Evolutionary conservation across 768 basidiomycete species (phyloP).

Genomic region (Mycena indigotica): DNA sequence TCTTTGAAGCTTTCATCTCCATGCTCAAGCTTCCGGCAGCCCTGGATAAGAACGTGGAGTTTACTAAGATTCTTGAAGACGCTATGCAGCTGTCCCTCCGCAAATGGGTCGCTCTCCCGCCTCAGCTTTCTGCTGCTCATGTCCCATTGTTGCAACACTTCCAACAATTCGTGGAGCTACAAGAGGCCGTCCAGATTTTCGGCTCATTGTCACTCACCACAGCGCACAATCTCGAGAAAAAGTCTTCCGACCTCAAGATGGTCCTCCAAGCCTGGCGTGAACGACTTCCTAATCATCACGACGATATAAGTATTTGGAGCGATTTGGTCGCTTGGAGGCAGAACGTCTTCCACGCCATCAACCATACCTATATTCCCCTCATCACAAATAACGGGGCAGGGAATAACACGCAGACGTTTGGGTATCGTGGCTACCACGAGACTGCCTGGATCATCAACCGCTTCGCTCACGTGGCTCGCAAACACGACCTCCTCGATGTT

Average conservation of each 20-base stretch:
- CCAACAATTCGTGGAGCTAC: slow-evolving; percentile 97
- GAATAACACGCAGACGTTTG: slow-evolving; percentile 75
- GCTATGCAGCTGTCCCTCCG: slow-evolving; percentile 95
- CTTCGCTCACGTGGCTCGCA: slow-evolving; percentile 96
- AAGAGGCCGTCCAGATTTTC: slow-evolving; percentile 95
- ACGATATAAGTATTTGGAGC: slow-evolving; percentile 98
- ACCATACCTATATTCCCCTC: slow-evolving; percentile 92
- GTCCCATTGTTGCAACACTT: slow-evolving; percentile 95
- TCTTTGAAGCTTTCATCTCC: slow-evolving; percentile 95
- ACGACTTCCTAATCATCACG: slow-evolving; percentile 90
- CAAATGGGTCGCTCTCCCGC: slow-evolving; percentile 92
- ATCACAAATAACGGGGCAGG: slow-evolving; percentile 61
- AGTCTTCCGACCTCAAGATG: slow-evolving; percentile 93
- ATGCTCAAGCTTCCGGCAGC: slow-evolving; percentile 83
- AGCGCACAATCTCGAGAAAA: slow-evolving; percentile 88
- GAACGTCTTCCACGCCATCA: slow-evolving; percentile 97
- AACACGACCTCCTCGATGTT: slow-evolving; percentile 94
- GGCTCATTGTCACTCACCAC: slow-evolving; percentile 85
- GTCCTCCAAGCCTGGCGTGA: slow-evolving; percentile 97
- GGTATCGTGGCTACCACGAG: slow-evolving; percentile 97
- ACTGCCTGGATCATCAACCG: slow-evolving; percentile 99
- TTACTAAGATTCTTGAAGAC: slow-evolving; percentile 87
- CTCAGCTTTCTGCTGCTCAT: slow-evolving; percentile 87
- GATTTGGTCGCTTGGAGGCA: slow-evolving; percentile 99
- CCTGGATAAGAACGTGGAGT: slow-evolving; percentile 84